Percentiles rank a stretch among this genome's conserved stretches.
Evolutionary conservation across 2,329 filamentous ascomycete genomes (phyloP).

Genomic region (Fusarium sp.): DNA sequence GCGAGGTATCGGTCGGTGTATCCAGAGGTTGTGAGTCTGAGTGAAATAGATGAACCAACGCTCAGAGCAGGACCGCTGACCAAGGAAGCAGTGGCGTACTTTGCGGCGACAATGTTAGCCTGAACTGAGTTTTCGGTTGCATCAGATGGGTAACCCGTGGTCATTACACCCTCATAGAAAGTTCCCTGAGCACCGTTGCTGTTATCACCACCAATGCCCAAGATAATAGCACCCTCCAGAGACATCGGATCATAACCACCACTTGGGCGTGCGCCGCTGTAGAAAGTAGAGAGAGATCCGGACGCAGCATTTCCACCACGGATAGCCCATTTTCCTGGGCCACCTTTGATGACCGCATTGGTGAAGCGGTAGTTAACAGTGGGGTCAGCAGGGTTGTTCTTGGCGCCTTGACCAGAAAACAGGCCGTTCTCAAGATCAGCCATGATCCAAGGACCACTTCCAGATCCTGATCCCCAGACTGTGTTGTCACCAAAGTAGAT

Average conservation of each 20-base stretch:
- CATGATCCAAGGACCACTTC: slow-evolving; percentile 77
- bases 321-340: slow-evolving; percentile 22
- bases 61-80: slow-evolving; percentile 9
- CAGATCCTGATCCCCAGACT: slow-evolving; percentile 69
- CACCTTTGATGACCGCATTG: slow-evolving; percentile 20
- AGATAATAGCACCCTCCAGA: slow-evolving; percentile 22
- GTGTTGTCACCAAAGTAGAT: slow-evolving; percentile 74
- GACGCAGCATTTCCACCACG: slow-evolving; percentile 31
- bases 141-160: slow-evolving; percentile 27
- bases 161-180: slow-evolving; percentile 29
- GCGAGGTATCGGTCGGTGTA: slow-evolving; percentile 24
- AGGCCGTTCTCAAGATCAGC: slow-evolving; percentile 78
- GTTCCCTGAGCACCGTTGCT: slow-evolving; percentile 25
- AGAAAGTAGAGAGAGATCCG: slow-evolving; percentile 19
- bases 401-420: slow-evolving; percentile 66
- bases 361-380: slow-evolving; percentile 15
- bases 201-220: slow-evolving; percentile 32
- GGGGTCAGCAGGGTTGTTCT: slow-evolving; percentile 27
- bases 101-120: slow-evolving; percentile 32
- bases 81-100: slow-evolving; percentile 20
- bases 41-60: slow-evolving; percentile 23
- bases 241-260: slow-evolving; percentile 32
- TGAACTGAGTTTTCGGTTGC: slow-evolving; percentile 25
- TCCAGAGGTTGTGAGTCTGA: slow-evolving; percentile 21
- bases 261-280: slow-evolving; percentile 21